Evolutionary conservation across 2,329 filamentous ascomycete genomes (phyloP).

Genomic region (Orbilia quercus): DNA sequence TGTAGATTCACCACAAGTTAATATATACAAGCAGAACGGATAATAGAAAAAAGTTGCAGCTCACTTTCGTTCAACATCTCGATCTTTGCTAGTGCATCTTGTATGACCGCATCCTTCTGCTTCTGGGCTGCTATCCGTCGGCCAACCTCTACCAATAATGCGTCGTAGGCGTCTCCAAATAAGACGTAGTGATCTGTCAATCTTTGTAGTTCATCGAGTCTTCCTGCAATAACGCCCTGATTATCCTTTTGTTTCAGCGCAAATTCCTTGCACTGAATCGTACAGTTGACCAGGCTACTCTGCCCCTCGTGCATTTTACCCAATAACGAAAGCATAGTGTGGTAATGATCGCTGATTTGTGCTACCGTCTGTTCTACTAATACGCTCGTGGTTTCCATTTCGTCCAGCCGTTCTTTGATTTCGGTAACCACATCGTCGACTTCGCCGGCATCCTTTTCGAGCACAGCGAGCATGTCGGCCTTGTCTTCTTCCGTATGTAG

Average conservation of each 20-base stretch:
- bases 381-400: conserved; percentile 79
- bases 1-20: conserved; percentile 32
- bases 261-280: conserved; percentile 66
- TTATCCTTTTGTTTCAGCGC: conserved; percentile 76
- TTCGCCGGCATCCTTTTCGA: conserved; percentile 76
- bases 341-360: conserved; percentile 57
- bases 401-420: conserved; percentile 78
- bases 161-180: conserved; percentile 85
- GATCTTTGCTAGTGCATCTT: conserved; percentile 80
- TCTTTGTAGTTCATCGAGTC: conserved; percentile 79
- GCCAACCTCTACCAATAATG: conserved; percentile 83
- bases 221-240: conserved; percentile 74
- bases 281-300: conserved; percentile 62
- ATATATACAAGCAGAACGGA: neutral
- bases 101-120: conserved; percentile 78
- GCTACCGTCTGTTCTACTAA: conserved; percentile 74
- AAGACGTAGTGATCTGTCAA: conserved; percentile 86
- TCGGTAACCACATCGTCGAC: conserved; percentile 75
- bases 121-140: conserved; percentile 78
- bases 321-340: conserved; percentile 53
- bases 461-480: conserved; percentile 82
- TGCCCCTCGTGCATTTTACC: conserved; percentile 59
- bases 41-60: conserved; percentile 7
- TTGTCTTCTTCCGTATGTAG: conserved; percentile 63
- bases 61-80: conserved; percentile 75